Evolutionary conservation across 805 yeast genomes (phyloP), one percentile per base, ranked within the genome.

Genomic region (Candida odintsovae): DNA sequence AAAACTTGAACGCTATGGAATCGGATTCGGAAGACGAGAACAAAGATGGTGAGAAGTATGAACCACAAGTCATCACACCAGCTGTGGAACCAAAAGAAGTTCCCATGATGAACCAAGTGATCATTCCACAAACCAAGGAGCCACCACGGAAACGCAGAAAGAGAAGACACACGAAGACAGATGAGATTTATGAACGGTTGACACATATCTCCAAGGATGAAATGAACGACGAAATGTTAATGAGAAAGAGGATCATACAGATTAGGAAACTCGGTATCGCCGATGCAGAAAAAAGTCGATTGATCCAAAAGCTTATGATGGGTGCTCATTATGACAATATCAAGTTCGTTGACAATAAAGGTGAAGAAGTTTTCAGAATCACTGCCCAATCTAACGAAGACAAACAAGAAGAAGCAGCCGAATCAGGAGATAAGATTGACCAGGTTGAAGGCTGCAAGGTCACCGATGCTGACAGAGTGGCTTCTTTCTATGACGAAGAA

Each of bases 301-400:
- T 83, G 48, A 78, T 82, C 16, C 86, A 85, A 39, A 71, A 75
- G 50, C 64, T 83, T 44, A 83, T 83, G 89, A 80, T 83, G 77
- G 79, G 83, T 8, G 78, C 85, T 40, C 80, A 78, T 49, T 73
- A 76, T 49, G 77, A 76, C 49, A 77, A 75, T 50, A 59, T 72
- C 29, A 65, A 66, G 60, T 55, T 64, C 58, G 57, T 54, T 52
- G 50, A 62, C 54, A 47, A 51, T 41, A 44, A 62, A 16, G 61
- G 58, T 9, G 57, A 52, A 21, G 57, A 57, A 38, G 57, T 57
- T 4, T 47, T 51, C 33, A 61, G 62, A 41, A 64, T 58, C 8
- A 42, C 51, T 9, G 57, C 61, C 21, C 25, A 37, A 9, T 40
- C 8, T 46, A 48, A 7, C 38, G 46, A 13, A 40, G 44, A 6